Evolutionary conservation across 305 asterid genomes (phyloP), one percentile per base, ranked within the genome.

Genomic region (Coffea humblotiana): DNA sequence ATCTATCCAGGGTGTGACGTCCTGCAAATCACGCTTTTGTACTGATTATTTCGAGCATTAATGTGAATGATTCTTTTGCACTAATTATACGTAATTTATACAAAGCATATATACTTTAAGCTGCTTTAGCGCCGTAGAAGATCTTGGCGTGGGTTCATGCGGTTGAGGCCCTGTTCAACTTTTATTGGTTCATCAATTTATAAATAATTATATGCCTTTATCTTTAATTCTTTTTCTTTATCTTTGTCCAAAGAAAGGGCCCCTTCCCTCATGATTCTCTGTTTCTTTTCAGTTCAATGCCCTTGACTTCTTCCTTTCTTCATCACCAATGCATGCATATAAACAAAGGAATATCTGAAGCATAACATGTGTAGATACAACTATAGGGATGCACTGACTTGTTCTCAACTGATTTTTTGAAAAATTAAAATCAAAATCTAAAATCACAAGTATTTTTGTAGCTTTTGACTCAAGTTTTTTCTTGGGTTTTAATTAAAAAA

Each of bases 51-150:
- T 80, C 74, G 82, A 81, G 83, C 89, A 82, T 51, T 74, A 64
- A 8, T 63, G 84, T 80, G 82, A 74, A 68, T 75, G 83, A 65
- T 84, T 82, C 83, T 78, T 82, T 4, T 83, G 35, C 77, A 73
- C 74, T 66, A 29, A 66, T 70, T n/a, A 49, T n/a, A 23, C 23
- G 18, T 74, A 54, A 77, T 76, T 79, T 85, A 83, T 79, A 78
- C 71, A 91, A 61, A 89, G 92, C 90, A 88, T 85, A 82, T 75
- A 86, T 83, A 87, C 91, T 90, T 91, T 87, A 81, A 74, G 85
- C 83, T 81, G 84, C 87, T 85, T 84, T 87, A 23, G 83, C 86
- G 86, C 83, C 84, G 87, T 81, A 72, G 72, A 81, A 86, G 87
- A 82, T 80, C 82, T 85, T 84, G 87, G 90, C 91, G 90, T 89